Base-by-base conservation (phyloP, 805 yeast species). In the Ogataea siamensis region DNA sequence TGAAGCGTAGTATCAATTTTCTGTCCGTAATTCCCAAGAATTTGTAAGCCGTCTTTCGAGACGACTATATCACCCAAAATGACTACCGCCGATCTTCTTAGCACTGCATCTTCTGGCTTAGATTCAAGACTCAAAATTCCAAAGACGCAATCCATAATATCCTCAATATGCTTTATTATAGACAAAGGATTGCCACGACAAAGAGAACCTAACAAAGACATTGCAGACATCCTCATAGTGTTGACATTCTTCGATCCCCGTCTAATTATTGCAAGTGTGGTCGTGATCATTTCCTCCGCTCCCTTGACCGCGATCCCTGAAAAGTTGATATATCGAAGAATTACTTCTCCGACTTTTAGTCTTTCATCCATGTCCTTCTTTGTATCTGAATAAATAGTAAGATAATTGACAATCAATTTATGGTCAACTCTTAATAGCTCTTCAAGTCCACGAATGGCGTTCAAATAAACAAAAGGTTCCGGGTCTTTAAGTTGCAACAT, bases 401-500 rank as follows among this genome's bases (percentile, higher is more conserved):
- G 30, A 28, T 54, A 52, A 1, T 43, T 38, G 2, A 34, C 30
- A 8, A 56, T 11, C 14, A 43, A 28, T 6, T 37, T 30, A 1
- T 26, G 27, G 71, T 70, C 40, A 57, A 54, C 24, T 65, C 75
- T 29, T n/a, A 83, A 57, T 26, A 88, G 58, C 11, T 73, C 67
- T 29, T 78, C 81, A 17, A 93, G 60, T 0, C 93, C 89, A 52
- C 84, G 87, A 45, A 93, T 85, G 1, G 83, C 83, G 53, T 87
- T 91, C 38, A 93, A 58, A 55, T 87, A 93, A 11, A 93, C 76
- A 57, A 80, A 91, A 0, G 99, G 95, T 42, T 91, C 99, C 0
- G 77, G 70, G 49, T 87, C 94, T 32, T 73, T 71, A 28, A 93
- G 60, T 47, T 83, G 86, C 2, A 69, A 62, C 12, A 84, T 52